phyloP scores from a whole-genome alignment of 495 filamentous ascomycete genomes.

The Penicillium lagena region DNA sequence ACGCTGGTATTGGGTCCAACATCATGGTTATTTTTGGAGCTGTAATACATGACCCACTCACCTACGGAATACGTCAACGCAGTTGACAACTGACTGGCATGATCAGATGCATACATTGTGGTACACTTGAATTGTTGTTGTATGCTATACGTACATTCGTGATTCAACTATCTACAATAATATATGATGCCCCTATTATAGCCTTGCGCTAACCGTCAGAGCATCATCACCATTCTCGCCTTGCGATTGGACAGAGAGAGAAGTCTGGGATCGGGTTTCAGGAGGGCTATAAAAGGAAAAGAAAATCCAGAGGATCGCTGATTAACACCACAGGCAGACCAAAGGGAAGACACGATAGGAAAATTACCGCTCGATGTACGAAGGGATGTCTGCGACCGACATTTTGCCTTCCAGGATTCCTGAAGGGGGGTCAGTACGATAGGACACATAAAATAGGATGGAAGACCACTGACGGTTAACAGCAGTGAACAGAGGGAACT shows the following conservation, averaged over 20 bases:
- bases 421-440: conserved; percentile 15
- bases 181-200: conserved; percentile 3
- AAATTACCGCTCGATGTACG: conserved; percentile 39
- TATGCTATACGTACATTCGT: neutral
- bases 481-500: conserved; percentile 88
- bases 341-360: conserved; percentile 10
- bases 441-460: neutral
- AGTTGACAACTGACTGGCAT: too few species aligned
- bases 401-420: conserved; percentile 36
- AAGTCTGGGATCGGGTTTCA: conserved; percentile 10
- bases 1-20: too few species aligned
- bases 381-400: conserved; percentile 37
- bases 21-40: too few species aligned
- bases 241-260: conserved; percentile 8
- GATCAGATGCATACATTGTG: too few species aligned
- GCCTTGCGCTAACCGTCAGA: conserved; percentile 15
- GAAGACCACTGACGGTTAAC: conserved; percentile 50
- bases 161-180: neutral
- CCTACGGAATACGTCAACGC: too few species aligned
- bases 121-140: too few species aligned
- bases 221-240: conserved; percentile 12
- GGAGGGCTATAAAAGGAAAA: conserved; percentile 14
- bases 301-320: conserved; percentile 11
- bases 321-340: conserved; percentile 25
- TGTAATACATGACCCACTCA: too few species aligned